Percentiles rank a stretch among this genome's conserved stretches.
phyloP scores from a whole-genome alignment of 2,329 filamentous ascomycete species.

The Hirsutella rhossiliensis region DNA sequence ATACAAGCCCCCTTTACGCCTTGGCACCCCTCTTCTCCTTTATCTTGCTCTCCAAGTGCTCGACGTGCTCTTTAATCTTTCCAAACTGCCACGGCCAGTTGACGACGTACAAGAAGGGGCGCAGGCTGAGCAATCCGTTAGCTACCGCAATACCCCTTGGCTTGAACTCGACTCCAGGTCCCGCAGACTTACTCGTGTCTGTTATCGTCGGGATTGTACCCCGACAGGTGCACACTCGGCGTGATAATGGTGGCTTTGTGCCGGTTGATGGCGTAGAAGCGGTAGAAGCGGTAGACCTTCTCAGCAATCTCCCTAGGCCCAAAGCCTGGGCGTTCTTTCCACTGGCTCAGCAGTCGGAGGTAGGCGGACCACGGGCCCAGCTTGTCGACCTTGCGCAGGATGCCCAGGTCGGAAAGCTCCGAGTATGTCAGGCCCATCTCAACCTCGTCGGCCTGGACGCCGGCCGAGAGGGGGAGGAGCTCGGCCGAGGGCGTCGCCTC shows the following conservation, averaged over 20 bases:
- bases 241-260: constrained; percentile 53
- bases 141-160: too few species aligned
- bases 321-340: constrained; percentile 18
- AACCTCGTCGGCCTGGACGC: constrained; percentile 3
- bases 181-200: constrained; percentile 13
- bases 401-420: constrained; percentile 26
- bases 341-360: constrained; percentile 24
- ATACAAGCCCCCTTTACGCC: too few species aligned
- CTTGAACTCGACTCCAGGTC: too few species aligned
- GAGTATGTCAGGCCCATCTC: constrained; percentile 30
- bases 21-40: background rate
- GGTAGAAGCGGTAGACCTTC: constrained; percentile 30
- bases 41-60: constrained; percentile 16
- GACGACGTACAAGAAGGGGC: constrained; percentile 28
- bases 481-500: constrained; percentile 44
- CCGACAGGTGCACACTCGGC: constrained; percentile 35
- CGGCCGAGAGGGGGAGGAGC: constrained; percentile 27
- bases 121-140: constrained; percentile 7
- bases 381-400: constrained; percentile 26
- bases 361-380: constrained; percentile 28
- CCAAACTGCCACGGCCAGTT: constrained; percentile 26
- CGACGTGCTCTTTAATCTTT: constrained; percentile 26
- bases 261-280: constrained; percentile 47
- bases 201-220: constrained; percentile 23
- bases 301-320: constrained; percentile 24